Evolutionary conservation across 345 rosid genomes (phyloP).

Genomic region (Lepidium sativum): DNA sequence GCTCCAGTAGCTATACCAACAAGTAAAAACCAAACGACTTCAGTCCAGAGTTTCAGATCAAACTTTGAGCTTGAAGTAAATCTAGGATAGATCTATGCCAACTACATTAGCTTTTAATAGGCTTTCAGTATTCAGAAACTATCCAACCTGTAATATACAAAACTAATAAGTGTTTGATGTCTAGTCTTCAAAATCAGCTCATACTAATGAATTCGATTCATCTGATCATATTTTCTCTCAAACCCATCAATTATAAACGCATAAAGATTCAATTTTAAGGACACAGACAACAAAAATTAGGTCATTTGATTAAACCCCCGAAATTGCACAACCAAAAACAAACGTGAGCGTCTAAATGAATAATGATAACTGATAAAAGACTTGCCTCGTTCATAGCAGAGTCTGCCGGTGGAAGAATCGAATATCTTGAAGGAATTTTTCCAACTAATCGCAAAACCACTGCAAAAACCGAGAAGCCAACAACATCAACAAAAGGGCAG

Average conservation of each 20-base stretch:
- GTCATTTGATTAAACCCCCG: not conserved
- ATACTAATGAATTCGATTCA: not conserved
- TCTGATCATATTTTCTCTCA: not conserved
- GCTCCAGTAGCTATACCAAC: constrained; percentile 56
- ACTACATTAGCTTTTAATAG: not conserved
- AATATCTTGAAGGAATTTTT: constrained; percentile 65
- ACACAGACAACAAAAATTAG: not conserved
- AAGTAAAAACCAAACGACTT: constrained; percentile 12
- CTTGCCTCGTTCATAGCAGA: constrained; percentile 75
- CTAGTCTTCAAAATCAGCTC: not conserved
- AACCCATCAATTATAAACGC: not conserved
- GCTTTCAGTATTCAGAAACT: not conserved
- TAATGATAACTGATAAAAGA: not conserved
- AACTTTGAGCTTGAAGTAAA: not conserved
- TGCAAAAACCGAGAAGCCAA: constrained; percentile 5
- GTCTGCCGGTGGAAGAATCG: constrained; percentile 74
- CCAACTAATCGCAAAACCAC: constrained; percentile 70
- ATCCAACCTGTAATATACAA: not conserved
- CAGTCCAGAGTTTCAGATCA: constrained; percentile 2
- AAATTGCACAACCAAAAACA: not conserved
- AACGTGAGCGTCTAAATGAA: not conserved
- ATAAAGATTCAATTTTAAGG: not conserved
- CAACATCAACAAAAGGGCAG: constrained; percentile 2
- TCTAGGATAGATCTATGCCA: not conserved
- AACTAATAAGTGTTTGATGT: not conserved